Base-by-base conservation (phyloP, 164 flowering plant genomes). In the Cinnamomum chago region DNA sequence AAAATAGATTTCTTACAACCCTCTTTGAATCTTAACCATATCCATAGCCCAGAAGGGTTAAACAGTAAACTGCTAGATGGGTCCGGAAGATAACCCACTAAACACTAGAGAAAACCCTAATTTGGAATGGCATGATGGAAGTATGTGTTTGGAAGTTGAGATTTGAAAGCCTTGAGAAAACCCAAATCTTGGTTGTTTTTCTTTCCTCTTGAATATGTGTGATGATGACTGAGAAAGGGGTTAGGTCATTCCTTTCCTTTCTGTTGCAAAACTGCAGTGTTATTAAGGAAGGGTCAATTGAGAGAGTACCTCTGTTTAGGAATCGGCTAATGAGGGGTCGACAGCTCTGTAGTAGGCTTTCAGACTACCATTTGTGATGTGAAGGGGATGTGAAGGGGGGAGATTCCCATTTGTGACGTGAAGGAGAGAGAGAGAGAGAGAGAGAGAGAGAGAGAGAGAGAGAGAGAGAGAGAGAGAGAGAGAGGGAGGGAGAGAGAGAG, bases 281-380 rank as follows among this genome's bases (percentile, higher is more conserved):
- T 70, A 62, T 62, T 75, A 71, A 77, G 81, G 83, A 78, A 75
- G 71, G 23, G 77, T 85, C 80, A 79, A 82, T 27, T 47, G 77
- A 62, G 20, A 62, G 55, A 35, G 25, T 68, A 40, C 52, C 40
- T 68, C 52, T 11, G 33, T 3, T 30, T 65, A 65, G 47, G 70
- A 70, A 71, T 30, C 74, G 75, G 68, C 79, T 25, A 77, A 80
- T 77, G 58, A 64, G 79, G 73, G 66, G 23, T 22, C 51, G 79
- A 80, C 82, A 80, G 66, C 77, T 73, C 65, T 67, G 65, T n/a
- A 67, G 65, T 78, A 71, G 55, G 68, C 73, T 65, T 72, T 79
- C 72, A 13, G 17, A 18, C 47, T 50, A 4, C 5, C 58, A 47
- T 23, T n/a, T 58, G 50, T 35, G 66, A 74, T 58, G 72, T 52